Percentiles rank a stretch among this genome's conserved stretches.
These are phyloP conservation scores for Dioscorea zingiberensis DNA, from an alignment of 106 monocot genomes.

Conservation along the genomic window DNA sequence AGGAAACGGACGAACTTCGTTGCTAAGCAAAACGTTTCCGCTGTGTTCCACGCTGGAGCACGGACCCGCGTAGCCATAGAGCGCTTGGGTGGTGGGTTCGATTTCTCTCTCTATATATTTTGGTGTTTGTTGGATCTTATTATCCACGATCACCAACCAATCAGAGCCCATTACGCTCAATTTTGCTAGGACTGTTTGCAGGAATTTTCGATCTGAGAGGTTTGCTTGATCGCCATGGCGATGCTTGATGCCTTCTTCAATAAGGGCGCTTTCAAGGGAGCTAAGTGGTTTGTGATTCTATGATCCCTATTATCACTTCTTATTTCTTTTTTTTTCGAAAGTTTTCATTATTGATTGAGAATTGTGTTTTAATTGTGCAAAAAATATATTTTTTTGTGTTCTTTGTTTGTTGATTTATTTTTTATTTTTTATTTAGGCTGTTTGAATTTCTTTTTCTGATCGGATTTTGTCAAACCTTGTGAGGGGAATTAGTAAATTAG, in stretches of 20 bases:
- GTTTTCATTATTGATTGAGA: not conserved
- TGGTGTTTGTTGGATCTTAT: too few species aligned
- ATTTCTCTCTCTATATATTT: too few species aligned
- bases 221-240: conserved; percentile 32
- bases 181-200: too few species aligned
- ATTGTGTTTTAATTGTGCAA: not conserved
- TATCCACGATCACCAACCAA: too few species aligned
- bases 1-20: too few species aligned
- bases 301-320: not conserved
- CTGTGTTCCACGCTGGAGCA: too few species aligned
- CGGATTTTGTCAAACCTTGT: not conserved
- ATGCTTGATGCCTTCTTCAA: conserved; percentile 89
- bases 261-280: conserved; percentile 64
- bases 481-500: not conserved
- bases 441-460: not conserved
- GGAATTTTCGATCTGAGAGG: too few species aligned
- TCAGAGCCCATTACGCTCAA: too few species aligned
- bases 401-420: not conserved
- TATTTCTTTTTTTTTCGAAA: not conserved
- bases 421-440: conserved; percentile 6
- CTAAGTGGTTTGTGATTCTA: conserved; percentile 51
- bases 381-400: not conserved
- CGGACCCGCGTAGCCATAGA: too few species aligned
- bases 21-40: too few species aligned
- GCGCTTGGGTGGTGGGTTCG: too few species aligned